Conservation (phyloP, 345 rosid genomes). For the Combretum micranthum region DNA sequence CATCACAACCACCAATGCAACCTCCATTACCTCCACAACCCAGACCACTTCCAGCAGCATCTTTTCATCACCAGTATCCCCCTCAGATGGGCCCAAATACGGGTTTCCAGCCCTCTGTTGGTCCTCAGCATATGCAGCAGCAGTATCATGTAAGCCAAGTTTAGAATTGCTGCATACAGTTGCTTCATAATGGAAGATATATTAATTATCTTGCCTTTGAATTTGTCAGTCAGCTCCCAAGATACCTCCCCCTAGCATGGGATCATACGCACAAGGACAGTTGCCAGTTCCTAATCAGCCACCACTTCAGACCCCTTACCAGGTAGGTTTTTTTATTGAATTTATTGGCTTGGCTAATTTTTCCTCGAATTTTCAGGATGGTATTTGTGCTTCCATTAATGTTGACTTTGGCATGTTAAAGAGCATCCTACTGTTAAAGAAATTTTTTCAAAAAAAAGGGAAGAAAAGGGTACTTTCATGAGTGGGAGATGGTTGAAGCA, state of each 20-base stretch:
- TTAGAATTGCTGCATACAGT: too few species aligned
- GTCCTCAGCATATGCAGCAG: slow-evolving; percentile 69
- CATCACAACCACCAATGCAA: slow-evolving; percentile 31
- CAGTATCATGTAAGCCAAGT: slow-evolving; percentile 64
- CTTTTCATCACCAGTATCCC: slow-evolving; percentile 66
- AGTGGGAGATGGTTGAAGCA: too few species aligned
- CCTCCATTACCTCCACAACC: slow-evolving; percentile 51
- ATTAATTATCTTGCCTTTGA: slow-evolving; percentile 7
- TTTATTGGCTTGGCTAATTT: too few species aligned
- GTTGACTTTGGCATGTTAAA: background rate
- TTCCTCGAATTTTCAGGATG: too few species aligned
- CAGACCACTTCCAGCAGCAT: slow-evolving; percentile 37
- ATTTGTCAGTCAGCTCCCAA: slow-evolving; percentile 47
- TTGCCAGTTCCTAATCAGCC: slow-evolving; percentile 48
- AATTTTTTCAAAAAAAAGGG: too few species aligned
- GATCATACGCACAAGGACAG: slow-evolving; percentile 70
- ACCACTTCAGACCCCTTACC: slow-evolving; percentile 44
- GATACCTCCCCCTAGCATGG: slow-evolving; percentile 38
- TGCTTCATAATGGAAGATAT: too few species aligned
- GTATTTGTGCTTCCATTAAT: background rate
- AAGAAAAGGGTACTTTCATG: too few species aligned
- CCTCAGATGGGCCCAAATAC: slow-evolving; percentile 50
- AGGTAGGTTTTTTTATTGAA: slow-evolving; percentile 26
- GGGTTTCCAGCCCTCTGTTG: slow-evolving; percentile 62
- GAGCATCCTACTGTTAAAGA: too few species aligned